These are phyloP conservation scores for Bondarzewia mesenterica DNA, from an alignment of 1,284 basidiomycete genomes.

Conservation along the genomic window DNA sequence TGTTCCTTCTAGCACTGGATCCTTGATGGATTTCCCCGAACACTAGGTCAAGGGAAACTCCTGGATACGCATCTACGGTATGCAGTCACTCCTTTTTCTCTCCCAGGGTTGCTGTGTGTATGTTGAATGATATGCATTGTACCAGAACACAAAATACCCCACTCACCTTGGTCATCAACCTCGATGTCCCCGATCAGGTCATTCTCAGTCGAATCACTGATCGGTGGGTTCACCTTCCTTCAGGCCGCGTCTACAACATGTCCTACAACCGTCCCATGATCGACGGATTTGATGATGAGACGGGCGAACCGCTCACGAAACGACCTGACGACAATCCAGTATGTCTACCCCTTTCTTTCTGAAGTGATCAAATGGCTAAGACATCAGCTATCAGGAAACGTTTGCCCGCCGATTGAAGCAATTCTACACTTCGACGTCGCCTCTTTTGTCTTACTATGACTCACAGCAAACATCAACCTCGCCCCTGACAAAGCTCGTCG, in stretches of 20 bases:
- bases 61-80: slow-evolving; percentile 72
- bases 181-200: slow-evolving; percentile 87
- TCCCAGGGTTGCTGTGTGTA: slow-evolving; percentile 1
- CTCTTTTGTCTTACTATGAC: slow-evolving; percentile 76
- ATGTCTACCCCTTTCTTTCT: slow-evolving; percentile 25
- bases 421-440: slow-evolving; percentile 86
- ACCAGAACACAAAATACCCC: slow-evolving; percentile 48
- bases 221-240: slow-evolving; percentile 90
- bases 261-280: slow-evolving; percentile 87
- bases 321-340: slow-evolving; percentile 92
- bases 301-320: slow-evolving; percentile 85
- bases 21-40: slow-evolving; percentile 94
- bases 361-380: background rate
- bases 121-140: slow-evolving; percentile 2
- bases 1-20: slow-evolving; percentile 73
- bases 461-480: slow-evolving; percentile 17
- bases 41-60: slow-evolving; percentile 80
- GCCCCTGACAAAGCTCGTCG: slow-evolving; percentile 43
- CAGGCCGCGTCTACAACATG: slow-evolving; percentile 91
- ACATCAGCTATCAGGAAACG: slow-evolving; percentile 48
- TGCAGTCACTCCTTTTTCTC: slow-evolving; percentile 15
- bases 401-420: slow-evolving; percentile 75
- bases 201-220: slow-evolving; percentile 89
- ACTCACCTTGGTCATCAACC: slow-evolving; percentile 82
- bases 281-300: slow-evolving; percentile 84